Conservation (phyloP, 2,329 filamentous ascomycete genomes). For the Septoria linicola region DNA sequence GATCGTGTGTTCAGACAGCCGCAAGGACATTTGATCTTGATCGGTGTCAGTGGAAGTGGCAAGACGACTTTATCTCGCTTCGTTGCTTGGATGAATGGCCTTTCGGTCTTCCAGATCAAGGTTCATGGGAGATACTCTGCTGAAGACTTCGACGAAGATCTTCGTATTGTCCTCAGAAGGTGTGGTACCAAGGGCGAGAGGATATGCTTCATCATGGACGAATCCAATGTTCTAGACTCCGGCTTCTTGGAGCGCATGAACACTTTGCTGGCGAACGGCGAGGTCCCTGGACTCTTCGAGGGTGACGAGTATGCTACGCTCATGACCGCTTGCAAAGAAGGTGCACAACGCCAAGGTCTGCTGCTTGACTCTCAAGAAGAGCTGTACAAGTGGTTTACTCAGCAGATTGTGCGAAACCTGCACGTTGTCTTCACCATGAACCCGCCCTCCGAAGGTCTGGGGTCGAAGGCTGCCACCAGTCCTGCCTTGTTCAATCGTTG, state of each 20-base stretch:
- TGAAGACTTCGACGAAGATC: constrained; percentile 97
- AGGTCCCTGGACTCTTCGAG: constrained; percentile 97
- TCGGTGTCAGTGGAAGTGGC: constrained; percentile 96
- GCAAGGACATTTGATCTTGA: constrained; percentile 95
- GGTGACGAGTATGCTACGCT: constrained; percentile 98
- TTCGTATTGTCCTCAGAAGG: constrained; percentile 86
- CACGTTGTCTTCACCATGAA: constrained; percentile 99
- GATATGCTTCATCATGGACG: constrained; percentile 99
- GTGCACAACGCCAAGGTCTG: constrained; percentile 90
- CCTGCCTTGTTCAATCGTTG: constrained; percentile 99
- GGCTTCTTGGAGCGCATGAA: constrained; percentile 99
- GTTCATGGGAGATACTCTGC: constrained; percentile 97
- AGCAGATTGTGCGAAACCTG: constrained; percentile 97
- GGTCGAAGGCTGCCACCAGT: constrained; percentile 94
- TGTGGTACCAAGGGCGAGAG: constrained; percentile 98
- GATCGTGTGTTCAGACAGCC: constrained; percentile 98
- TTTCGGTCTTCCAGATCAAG: constrained; percentile 99
- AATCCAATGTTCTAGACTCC: constrained; percentile 96
- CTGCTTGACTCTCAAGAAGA: constrained; percentile 97
- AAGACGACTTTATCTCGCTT: constrained; percentile 98
- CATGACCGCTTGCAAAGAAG: constrained; percentile 99
- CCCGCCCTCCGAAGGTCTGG: constrained; percentile 89
- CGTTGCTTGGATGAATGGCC: constrained; percentile 99
- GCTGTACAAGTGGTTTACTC: constrained; percentile 99
- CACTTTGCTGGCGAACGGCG: constrained; percentile 95